A percentile compares a stretch with the other conserved stretches of the same genome.
These are phyloP conservation scores for Mantamonas sphyraenae DNA, from an alignment of 78 protist genomes.

Conservation along the genomic window DNA sequence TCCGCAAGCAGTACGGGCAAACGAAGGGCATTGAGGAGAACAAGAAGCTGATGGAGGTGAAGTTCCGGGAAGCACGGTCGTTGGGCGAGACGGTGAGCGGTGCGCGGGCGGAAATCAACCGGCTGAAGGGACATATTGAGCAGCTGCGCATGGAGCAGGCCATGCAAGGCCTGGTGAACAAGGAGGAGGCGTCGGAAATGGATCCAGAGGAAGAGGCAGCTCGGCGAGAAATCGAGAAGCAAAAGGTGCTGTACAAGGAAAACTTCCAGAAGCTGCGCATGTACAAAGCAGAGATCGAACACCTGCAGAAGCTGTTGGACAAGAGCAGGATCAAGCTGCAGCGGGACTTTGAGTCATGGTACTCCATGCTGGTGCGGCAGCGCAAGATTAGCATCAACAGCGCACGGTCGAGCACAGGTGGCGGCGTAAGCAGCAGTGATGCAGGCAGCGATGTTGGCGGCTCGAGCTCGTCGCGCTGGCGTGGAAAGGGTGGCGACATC, in stretches of 20 bases:
- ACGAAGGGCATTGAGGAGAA: conserved; percentile 4
- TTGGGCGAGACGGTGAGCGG: conserved; percentile 17
- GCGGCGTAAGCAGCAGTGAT: not conserved
- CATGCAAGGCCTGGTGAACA: conserved; percentile 8
- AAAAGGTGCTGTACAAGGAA: conserved; percentile 5
- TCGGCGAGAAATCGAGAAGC: not conserved
- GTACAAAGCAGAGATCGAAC: conserved; percentile 22
- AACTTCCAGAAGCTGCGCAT: conserved; percentile 5
- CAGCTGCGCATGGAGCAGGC: conserved; percentile 28
- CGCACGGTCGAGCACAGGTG: not conserved
- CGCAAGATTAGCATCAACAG: too few relatives aligned
- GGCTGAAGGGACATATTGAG: conserved; percentile 14
- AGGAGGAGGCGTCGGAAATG: not conserved
- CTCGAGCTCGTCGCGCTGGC: not conserved
- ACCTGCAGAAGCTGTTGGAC: conserved; percentile 6
- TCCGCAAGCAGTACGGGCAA: conserved; percentile 4
- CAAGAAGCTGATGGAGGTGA: not conserved
- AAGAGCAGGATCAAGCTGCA: not conserved
- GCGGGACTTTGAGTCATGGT: conserved; percentile 12
- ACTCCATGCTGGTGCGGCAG: not conserved
- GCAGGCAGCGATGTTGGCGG: not conserved
- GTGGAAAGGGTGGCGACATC: too few relatives aligned
- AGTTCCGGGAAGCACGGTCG: conserved; percentile 9
- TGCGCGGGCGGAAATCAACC: not conserved
- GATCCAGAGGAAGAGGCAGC: not conserved